phyloP scores from a whole-genome alignment of 768 basidiomycete genomes.

The Naganishia onofrii region DNA sequence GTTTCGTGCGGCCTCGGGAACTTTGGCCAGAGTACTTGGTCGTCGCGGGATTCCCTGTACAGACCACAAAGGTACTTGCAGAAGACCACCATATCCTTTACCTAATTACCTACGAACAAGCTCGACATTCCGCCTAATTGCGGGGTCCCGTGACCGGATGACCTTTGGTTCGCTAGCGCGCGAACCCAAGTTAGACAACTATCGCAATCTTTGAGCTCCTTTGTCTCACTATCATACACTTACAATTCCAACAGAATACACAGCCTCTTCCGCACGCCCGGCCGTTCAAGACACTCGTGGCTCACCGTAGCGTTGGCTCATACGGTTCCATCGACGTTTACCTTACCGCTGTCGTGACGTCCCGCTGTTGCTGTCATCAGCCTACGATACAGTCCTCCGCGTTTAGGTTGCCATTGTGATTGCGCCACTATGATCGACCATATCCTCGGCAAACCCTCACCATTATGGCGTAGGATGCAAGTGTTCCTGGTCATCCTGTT shows the following conservation, averaged over 20 bases:
- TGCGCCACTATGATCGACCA: conserved; percentile 81
- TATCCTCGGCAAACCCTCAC: conserved; percentile 77
- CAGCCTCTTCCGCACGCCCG: not conserved
- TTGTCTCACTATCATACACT: conserved; percentile 6
- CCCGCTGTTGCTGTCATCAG: not conserved
- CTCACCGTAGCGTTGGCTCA: not conserved
- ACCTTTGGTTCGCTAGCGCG: not conserved
- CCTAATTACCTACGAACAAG: too few relatives aligned
- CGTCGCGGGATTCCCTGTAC: too few relatives aligned
- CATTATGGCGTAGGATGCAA: conserved; percentile 88
- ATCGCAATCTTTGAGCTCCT: not conserved
- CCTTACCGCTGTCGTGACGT: not conserved
- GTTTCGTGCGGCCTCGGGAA: too few relatives aligned
- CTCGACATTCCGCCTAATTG: not conserved
- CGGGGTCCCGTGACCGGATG: not conserved
- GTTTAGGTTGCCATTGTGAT: not conserved
- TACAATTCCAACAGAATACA: not conserved
- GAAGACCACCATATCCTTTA: too few relatives aligned
- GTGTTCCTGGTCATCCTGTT: conserved; percentile 87
- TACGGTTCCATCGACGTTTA: not conserved
- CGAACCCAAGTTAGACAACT: not conserved
- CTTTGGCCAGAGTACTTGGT: too few relatives aligned
- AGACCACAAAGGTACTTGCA: too few relatives aligned
- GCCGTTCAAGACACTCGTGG: too few relatives aligned
- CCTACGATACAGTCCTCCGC: not conserved